Evolutionary conservation across 768 basidiomycete genomes (phyloP), one percentile per base, ranked within the genome.

Genomic region (Lactarius hengduanensis): DNA sequence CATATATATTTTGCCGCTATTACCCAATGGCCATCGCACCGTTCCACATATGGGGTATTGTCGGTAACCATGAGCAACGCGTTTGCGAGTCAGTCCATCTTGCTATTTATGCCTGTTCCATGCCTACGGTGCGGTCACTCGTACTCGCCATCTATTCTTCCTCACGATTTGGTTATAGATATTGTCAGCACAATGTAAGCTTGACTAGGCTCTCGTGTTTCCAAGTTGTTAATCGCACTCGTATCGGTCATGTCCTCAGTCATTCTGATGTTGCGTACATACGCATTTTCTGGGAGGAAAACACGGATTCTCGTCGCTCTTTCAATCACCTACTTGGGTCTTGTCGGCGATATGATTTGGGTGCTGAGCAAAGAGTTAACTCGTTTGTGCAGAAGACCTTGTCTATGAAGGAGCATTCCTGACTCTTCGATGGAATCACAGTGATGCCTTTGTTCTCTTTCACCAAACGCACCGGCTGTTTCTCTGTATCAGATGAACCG

Each of bases 191-290:
- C 65, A 68, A 36, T 59, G 66, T 69, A 53, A 63, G 67, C 18
- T 2, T 22, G 3, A n/a, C 36, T 38, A n/a, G 15, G 26, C 26
- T 26, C 26, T 26, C 26, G 26, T 26, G 45, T 30, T 3, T n/a
- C 41, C 32, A 36, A 9, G n/a, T 28, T 32, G 45, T 41, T 53
- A 22, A 58, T 68, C 36, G 66, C 43, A 2, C 28, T 15, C 10
- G 15, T 41, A 16, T n/a, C n/a, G 3, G 0, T 59, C 20, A 15
- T 53, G 50, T 53, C 50, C 22, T 53, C 28, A 69, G 69, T 68
- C n/a, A 63, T 69, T 26, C 53, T 69, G 13, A 68, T 69, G 69
- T 36, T 69, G 53, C 69, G 69, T 47, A 59, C 69, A 30, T 69
- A 69, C 22, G 66, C 69, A 4, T 69, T 69, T 54, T 32, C 66